Conservation (phyloP, 768 basidiomycete species). For the Auricularia heimuer region DNA sequence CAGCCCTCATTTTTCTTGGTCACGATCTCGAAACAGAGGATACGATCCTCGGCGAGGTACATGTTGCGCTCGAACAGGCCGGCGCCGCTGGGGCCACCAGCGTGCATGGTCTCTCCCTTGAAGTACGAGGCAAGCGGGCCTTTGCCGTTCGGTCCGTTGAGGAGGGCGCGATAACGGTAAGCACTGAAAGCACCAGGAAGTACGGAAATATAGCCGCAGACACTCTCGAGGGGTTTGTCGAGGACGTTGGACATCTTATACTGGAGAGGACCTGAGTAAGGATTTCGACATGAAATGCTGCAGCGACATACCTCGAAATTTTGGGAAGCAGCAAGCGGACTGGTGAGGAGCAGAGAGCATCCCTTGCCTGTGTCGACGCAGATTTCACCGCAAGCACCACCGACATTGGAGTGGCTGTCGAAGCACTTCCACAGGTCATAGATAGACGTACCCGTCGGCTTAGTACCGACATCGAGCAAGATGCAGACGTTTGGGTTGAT, state of each 20-base stretch:
- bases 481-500: conserved; percentile 84
- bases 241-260: conserved; percentile 96
- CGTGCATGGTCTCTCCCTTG: conserved; percentile 85
- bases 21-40: conserved; percentile 88
- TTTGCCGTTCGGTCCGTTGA: conserved; percentile 78
- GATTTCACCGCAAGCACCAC: conserved; percentile 95
- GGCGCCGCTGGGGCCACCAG: conserved; percentile 44
- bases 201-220: conserved; percentile 80
- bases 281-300: background rate
- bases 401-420: conserved; percentile 75
- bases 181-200: conserved; percentile 90
- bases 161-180: conserved; percentile 79
- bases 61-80: conserved; percentile 82
- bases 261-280: conserved; percentile 20
- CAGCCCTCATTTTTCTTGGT: conserved; percentile 79
- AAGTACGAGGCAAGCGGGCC: conserved; percentile 91
- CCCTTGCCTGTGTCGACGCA: conserved; percentile 73
- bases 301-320: conserved; percentile 61
- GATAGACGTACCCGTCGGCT: conserved; percentile 88
- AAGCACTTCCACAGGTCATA: conserved; percentile 98
- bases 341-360: conserved; percentile 59
- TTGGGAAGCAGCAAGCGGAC: conserved; percentile 83
- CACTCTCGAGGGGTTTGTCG: conserved; percentile 91
- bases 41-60: conserved; percentile 87
- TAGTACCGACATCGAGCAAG: conserved; percentile 91